Percentiles rank a stretch among this genome's conserved stretches.
Conservation (phyloP, 179 eudicot genomes). For the Amaranthus tricolor region DNA sequence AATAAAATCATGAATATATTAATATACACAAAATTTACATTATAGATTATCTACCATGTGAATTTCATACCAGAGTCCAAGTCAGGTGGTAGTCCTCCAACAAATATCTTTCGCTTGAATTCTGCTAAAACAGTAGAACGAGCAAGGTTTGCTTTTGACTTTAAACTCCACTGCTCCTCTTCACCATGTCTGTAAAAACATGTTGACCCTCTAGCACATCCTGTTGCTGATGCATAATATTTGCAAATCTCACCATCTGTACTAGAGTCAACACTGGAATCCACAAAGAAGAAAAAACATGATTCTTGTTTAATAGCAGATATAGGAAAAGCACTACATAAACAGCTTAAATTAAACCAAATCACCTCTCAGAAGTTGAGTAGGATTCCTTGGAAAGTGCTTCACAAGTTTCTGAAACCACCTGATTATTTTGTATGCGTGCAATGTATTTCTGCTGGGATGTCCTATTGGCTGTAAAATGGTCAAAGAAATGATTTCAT, state of each 20-base stretch:
- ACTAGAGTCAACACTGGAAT: conserved; percentile 28
- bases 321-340: neutral
- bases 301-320: neutral
- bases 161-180: conserved; percentile 23
- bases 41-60: too few species aligned
- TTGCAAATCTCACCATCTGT: conserved; percentile 31
- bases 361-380: conserved; percentile 34
- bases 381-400: conserved; percentile 25
- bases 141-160: conserved; percentile 21
- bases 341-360: neutral
- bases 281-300: conserved; percentile 9
- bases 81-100: conserved; percentile 38
- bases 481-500: neutral
- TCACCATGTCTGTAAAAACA: conserved; percentile 39
- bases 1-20: too few species aligned
- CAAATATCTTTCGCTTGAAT: conserved; percentile 33
- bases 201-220: conserved; percentile 36
- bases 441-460: conserved; percentile 32
- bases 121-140: conserved; percentile 27
- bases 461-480: conserved; percentile 30
- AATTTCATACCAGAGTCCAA: conserved; percentile 35
- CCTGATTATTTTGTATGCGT: conserved; percentile 28
- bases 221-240: conserved; percentile 34
- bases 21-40: too few species aligned
- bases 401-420: conserved; percentile 31